These are phyloP conservation scores for Saccharomycopsis fermentans DNA, from an alignment of 805 yeast species.

Conservation along the genomic window DNA sequence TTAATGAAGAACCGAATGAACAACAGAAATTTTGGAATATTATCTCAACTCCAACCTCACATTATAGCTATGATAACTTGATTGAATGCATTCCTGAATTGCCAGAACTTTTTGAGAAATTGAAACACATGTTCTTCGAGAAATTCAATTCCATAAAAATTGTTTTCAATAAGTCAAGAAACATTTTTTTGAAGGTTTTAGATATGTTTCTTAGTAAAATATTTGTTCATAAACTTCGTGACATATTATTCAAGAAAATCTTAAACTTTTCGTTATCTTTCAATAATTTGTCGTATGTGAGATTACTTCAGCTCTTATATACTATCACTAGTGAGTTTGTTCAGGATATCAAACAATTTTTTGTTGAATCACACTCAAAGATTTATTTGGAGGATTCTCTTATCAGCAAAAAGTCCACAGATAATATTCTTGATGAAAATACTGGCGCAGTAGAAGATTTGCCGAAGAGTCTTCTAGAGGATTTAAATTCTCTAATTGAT, in stretches of 20 bases:
- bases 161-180: slow-evolving; percentile 67
- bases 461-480: slow-evolving; percentile 26
- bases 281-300: slow-evolving; percentile 61
- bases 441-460: not conserved
- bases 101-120: slow-evolving; percentile 42
- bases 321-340: slow-evolving; percentile 49
- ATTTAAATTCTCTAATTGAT: slow-evolving; percentile 45
- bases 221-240: slow-evolving; percentile 32
- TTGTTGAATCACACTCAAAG: slow-evolving; percentile 25
- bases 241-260: slow-evolving; percentile 34
- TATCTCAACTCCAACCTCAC: slow-evolving; percentile 49
- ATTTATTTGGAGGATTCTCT: slow-evolving; percentile 16
- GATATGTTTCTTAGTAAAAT: slow-evolving; percentile 66
- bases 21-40: slow-evolving; percentile 44
- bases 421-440: slow-evolving; percentile 1
- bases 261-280: slow-evolving; percentile 53
- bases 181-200: slow-evolving; percentile 48
- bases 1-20: slow-evolving; percentile 23
- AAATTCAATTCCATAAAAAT: slow-evolving; percentile 66
- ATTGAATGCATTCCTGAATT: slow-evolving; percentile 40
- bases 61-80: slow-evolving; percentile 26
- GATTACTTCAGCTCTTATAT: slow-evolving; percentile 63
- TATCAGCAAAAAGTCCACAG: not conserved
- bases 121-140: slow-evolving; percentile 48
- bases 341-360: slow-evolving; percentile 52